phyloP scores from a whole-genome alignment of 352 stramenopile genomes.

The Phytophthora foliorum region DNA sequence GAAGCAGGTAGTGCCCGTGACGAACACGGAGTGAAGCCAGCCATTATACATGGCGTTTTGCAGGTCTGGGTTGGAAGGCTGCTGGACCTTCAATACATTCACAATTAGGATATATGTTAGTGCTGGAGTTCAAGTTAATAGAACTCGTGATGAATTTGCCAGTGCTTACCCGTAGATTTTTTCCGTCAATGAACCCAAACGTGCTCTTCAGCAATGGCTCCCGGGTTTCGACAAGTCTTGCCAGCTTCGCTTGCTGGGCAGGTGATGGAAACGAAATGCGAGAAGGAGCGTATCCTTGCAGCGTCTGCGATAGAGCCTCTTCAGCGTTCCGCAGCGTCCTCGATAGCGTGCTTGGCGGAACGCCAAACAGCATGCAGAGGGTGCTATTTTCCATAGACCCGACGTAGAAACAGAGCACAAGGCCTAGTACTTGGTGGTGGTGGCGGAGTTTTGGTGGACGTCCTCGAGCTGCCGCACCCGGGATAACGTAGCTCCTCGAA shows the following conservation, averaged over 20 bases:
- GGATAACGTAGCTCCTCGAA: slow-evolving; percentile 2
- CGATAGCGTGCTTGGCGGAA: slow-evolving; percentile 1
- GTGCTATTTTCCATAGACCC: slow-evolving; percentile 2
- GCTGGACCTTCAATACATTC: not conserved
- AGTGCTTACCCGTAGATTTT: not conserved
- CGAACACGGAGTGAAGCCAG: not conserved
- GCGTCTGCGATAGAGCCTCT: not conserved
- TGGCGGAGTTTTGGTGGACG: not conserved
- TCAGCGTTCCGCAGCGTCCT: slow-evolving; percentile 11
- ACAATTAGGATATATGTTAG: too few species aligned
- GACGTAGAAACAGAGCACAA: slow-evolving; percentile 15
- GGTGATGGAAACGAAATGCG: slow-evolving; percentile 10
- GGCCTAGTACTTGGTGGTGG: slow-evolving; percentile 13
- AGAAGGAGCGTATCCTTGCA: not conserved
- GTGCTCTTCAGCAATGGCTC: slow-evolving; percentile 33
- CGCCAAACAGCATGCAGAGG: slow-evolving; percentile 12
- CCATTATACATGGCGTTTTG: not conserved
- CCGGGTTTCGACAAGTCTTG: slow-evolving; percentile 31
- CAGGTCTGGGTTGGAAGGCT: not conserved
- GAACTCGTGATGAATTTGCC: too few species aligned
- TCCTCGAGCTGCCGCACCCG: not conserved
- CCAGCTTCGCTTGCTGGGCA: not conserved
- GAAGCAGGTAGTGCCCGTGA: not conserved
- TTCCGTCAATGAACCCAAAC: slow-evolving; percentile 21
- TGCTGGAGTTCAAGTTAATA: too few species aligned